phyloP scores from a whole-genome alignment of 2,329 filamentous ascomycete species.

The Tolypocladium tundrense region DNA sequence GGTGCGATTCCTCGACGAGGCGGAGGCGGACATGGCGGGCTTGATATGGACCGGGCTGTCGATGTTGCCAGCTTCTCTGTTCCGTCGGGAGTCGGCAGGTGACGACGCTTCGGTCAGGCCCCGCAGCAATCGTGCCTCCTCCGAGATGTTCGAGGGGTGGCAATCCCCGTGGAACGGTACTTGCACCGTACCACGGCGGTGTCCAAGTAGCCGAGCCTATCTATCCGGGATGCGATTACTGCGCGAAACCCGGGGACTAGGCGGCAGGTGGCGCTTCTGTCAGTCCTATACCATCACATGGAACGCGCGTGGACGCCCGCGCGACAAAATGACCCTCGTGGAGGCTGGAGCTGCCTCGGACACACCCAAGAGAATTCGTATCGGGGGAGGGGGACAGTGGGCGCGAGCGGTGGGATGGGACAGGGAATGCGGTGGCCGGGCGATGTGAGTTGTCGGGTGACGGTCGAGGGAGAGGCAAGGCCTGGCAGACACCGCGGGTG shows the following conservation, averaged over 20 bases:
- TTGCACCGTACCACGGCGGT: conserved; percentile 29
- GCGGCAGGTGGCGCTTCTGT: conserved; percentile 21
- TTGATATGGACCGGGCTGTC: conserved; percentile 17
- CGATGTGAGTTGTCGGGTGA: not conserved
- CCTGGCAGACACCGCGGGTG: conserved; percentile 6
- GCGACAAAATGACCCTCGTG: conserved; percentile 10
- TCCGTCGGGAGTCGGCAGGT: conserved; percentile 11
- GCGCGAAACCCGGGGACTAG: conserved; percentile 15
- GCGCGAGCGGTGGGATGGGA: conserved; percentile 4
- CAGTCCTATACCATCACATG: conserved; percentile 26
- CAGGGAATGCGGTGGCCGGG: conserved; percentile 9
- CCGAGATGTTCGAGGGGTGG: conserved; percentile 8
- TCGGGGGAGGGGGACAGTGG: not conserved
- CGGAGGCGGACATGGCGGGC: conserved; percentile 39
- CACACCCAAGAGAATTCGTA: not conserved
- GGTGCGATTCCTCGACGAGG: conserved; percentile 48
- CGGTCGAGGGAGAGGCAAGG: not conserved
- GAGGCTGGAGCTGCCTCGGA: not conserved
- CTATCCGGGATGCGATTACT: conserved; percentile 12
- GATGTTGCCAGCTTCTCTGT: not conserved
- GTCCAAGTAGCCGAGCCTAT: conserved; percentile 17
- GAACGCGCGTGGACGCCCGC: conserved; percentile 19
- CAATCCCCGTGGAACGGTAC: conserved; percentile 23
- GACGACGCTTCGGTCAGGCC: conserved; percentile 8
- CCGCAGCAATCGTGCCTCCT: conserved; percentile 10